A percentile compares a stretch with the other conserved stretches of the same genome.
These are phyloP conservation scores for Articulospora tetracladia DNA, from an alignment of 495 filamentous ascomycete species.

Conservation along the genomic window DNA sequence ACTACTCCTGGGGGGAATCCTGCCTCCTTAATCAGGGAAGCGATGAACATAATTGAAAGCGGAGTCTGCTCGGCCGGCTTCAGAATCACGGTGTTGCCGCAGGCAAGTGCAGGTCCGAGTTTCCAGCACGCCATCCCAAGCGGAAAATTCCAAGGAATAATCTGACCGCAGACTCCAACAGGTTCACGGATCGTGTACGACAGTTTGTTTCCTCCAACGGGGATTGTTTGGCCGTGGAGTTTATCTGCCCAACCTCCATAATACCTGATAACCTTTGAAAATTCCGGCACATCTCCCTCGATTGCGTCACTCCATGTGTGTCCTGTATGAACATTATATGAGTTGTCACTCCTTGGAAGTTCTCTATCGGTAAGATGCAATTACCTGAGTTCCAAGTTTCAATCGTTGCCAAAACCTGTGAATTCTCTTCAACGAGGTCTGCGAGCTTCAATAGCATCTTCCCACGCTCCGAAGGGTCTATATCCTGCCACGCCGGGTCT, in stretches of 20 bases:
- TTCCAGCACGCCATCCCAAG: slow-evolving; percentile 62
- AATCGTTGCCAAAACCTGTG: slow-evolving; percentile 70
- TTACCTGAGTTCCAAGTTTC: slow-evolving; percentile 96
- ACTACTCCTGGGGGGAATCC: neutral
- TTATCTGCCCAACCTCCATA: slow-evolving; percentile 98
- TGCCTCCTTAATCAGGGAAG: slow-evolving; percentile 65
- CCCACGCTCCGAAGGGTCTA: slow-evolving; percentile 71
- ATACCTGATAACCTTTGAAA: slow-evolving; percentile 73
- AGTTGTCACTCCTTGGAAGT: too few relatives aligned
- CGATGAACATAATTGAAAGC: slow-evolving; percentile 73
- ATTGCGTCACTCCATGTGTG: too few relatives aligned
- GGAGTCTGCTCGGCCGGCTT: slow-evolving; percentile 97
- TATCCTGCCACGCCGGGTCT: slow-evolving; percentile 64
- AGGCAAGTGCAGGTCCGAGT: slow-evolving; percentile 84
- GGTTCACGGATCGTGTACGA: slow-evolving; percentile 87
- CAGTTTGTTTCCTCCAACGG: slow-evolving; percentile 75
- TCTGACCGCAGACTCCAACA: slow-evolving; percentile 86
- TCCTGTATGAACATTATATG: too few relatives aligned
- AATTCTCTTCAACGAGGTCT: slow-evolving; percentile 76
- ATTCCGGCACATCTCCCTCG: slow-evolving; percentile 63
- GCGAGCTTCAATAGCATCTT: slow-evolving; percentile 71
- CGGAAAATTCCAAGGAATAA: slow-evolving; percentile 98
- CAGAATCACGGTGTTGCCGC: slow-evolving; percentile 81
- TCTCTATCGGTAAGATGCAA: too few relatives aligned
- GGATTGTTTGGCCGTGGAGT: slow-evolving; percentile 89